Evolutionary conservation across 1,284 basidiomycete genomes (phyloP), one percentile per base, ranked within the genome.

Genomic region (Ustilago cynodontis): DNA sequence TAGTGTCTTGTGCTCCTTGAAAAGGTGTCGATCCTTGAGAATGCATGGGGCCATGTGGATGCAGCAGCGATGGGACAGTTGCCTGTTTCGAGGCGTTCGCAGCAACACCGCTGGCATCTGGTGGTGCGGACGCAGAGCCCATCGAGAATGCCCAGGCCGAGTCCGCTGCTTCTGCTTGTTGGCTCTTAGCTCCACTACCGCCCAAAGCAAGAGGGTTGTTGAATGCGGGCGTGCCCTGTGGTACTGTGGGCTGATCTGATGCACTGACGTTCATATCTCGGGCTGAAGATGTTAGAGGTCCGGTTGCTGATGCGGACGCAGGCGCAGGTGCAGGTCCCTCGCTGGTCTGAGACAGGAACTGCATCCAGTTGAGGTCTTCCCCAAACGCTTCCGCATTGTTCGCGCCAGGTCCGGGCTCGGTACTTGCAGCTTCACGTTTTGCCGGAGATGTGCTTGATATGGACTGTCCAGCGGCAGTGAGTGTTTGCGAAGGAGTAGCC

Each of bases 341-440:
- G 35, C 45, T 52, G 13, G 39, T 31, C 22, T 59, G 64, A 16
- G 65, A 53, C 14, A 72, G 37, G 22, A 67, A 72, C 7, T 67
- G 60, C 64, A 67, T 72, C 70, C 70, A 72, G 22, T 60, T 67
- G 39, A 72, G 43, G 13, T 67, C 70, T n/a, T 67, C 59, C 6
- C 39, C 64, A 18, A 72, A 67, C 13, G 39, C 22, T 1, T 72
- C 65, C 2, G 53, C 31, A 26, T 18, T 53, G 26, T 43, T 55
- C 10, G 47, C 49, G 4, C 11, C 54, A 13, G 16, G 43, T 9
- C 3, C 53, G 16, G 39, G 47, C 28, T 72, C 70, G 2, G 24
- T 26, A 49, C 43, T 37, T 2, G 33, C 33, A 2, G 10, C 2
- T 9, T 72, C 70, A 24, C 65, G 70, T 28, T 72, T 72, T 2